Base-by-base conservation (phyloP, 2,329 filamentous ascomycete species). In the Ophiostoma populinum region DNA sequence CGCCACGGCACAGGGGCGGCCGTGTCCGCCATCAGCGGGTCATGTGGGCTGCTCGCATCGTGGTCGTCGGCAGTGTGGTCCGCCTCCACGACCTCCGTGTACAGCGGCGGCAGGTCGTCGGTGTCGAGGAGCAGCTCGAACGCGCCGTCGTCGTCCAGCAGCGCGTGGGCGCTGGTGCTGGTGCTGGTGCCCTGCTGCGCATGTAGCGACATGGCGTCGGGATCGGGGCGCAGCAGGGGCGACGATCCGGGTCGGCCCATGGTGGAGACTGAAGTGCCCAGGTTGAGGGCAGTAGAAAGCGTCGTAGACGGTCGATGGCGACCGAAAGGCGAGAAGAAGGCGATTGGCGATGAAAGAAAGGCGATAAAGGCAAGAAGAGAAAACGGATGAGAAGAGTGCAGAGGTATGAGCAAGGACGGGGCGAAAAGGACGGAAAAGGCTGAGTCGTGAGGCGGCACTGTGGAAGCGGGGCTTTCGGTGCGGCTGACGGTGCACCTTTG, bases 31-130 rank as follows among this genome's bases (percentile, higher is more conserved):
- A 20, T 59, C 54, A 18, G 47, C 48, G 1, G 40, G 33, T 51
- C 24, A 10, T 10, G 7, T 20, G n/a, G 16, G 13, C 9, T 26
- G 8, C 16, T 22, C 7, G 22, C 32, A n/a, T 11, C 32, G 3
- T 22, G 17, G 16, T 26, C 10, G 19, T 32, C 19, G 9, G 18
- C 30, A 4, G 9, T 24, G 11, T n/a, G 13, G 19, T 32, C 48
- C 43, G 32, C 47, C 40, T 42, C 39, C 6, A 48, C 38, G 11
- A 52, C 46, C 25, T 61, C 55, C 29, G 61, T 55, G 40, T 65
- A 65, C 18, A 59, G 54, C 1, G 62, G 62, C 7, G 61, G 62
- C 3, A 63, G 52, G 11, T 42, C 41, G 40, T 63, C 59, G 38
- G 58, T 58, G 38, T 61, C 54, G 20, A 42, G 31, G 32, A 45